Evolutionary conservation across 2,329 filamentous ascomycete species (phyloP).

Genomic region (Diplodia scrobiculata): DNA sequence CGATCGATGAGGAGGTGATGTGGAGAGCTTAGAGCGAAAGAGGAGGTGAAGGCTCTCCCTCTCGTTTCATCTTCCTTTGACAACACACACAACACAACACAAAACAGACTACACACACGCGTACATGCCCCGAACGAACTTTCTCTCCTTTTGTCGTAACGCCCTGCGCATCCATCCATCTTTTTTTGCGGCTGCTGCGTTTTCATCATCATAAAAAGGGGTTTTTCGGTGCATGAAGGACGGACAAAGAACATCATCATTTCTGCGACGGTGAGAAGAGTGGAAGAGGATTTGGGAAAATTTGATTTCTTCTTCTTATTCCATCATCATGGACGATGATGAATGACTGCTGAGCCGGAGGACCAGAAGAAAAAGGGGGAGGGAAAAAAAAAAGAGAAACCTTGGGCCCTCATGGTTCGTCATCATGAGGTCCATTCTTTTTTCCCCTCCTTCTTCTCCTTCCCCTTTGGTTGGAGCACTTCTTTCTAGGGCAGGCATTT

Average conservation of each 20-base stretch:
- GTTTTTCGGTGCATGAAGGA: neutral
- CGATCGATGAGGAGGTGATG: conserved; percentile 45
- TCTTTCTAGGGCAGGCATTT: neutral
- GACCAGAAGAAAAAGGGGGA: neutral
- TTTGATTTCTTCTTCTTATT: neutral
- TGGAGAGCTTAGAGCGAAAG: conserved; percentile 35
- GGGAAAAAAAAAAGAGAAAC: too few relatives aligned
- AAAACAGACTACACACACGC: neutral
- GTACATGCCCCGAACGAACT: neutral
- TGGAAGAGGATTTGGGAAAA: too few relatives aligned
- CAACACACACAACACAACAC: too few relatives aligned
- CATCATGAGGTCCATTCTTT: neutral
- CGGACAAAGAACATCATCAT: neutral
- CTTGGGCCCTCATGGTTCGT: neutral
- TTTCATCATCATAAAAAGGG: neutral
- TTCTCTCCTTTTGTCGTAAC: neutral
- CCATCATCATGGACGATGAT: too few relatives aligned
- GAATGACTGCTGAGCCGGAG: too few relatives aligned
- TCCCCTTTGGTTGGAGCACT: neutral
- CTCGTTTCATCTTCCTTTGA: too few relatives aligned
- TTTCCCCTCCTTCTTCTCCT: neutral
- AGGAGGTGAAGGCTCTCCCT: too few relatives aligned
- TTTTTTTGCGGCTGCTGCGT: neutral
- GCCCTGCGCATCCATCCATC: neutral
- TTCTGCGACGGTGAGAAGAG: neutral